Evolutionary conservation across 1,284 basidiomycete genomes (phyloP).

Genomic region (Microbotryomycetes sp.): DNA sequence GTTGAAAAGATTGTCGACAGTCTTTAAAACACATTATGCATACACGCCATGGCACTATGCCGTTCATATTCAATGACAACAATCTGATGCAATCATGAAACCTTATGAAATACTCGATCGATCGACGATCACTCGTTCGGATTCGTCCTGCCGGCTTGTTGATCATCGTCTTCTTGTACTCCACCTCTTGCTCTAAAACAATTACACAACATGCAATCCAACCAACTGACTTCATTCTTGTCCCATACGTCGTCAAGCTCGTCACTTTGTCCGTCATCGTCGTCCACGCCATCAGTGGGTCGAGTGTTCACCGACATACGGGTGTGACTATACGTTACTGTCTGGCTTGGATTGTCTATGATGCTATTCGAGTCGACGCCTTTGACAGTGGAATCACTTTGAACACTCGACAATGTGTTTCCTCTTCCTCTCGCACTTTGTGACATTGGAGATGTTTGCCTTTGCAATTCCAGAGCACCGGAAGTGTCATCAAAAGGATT

Average conservation of each 20-base stretch:
- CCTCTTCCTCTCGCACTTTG: background rate
- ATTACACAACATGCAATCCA: background rate
- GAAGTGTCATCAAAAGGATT: background rate
- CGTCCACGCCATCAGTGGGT: too few relatives aligned
- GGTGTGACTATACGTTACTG: too few relatives aligned
- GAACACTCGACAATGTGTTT: background rate
- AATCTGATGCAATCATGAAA: too few relatives aligned
- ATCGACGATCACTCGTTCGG: background rate
- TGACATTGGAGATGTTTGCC: too few relatives aligned
- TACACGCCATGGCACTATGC: too few relatives aligned
- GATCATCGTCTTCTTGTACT: background rate
- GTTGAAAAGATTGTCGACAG: constrained; percentile 26
- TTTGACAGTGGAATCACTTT: background rate
- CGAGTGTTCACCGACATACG: too few relatives aligned
- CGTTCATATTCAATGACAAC: too few relatives aligned
- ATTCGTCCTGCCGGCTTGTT: background rate
- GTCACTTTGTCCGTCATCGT: too few relatives aligned
- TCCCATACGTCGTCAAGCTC: background rate
- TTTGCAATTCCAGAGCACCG: too few relatives aligned
- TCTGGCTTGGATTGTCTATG: too few relatives aligned
- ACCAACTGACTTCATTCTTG: background rate
- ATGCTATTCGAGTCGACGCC: too few relatives aligned
- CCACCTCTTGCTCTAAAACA: background rate
- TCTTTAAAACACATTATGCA: too few relatives aligned
- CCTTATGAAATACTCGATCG: background rate